These are phyloP conservation scores for Hyphopichia buzzinii DNA, from an alignment of 1,139 yeast species.

Conservation along the genomic window DNA sequence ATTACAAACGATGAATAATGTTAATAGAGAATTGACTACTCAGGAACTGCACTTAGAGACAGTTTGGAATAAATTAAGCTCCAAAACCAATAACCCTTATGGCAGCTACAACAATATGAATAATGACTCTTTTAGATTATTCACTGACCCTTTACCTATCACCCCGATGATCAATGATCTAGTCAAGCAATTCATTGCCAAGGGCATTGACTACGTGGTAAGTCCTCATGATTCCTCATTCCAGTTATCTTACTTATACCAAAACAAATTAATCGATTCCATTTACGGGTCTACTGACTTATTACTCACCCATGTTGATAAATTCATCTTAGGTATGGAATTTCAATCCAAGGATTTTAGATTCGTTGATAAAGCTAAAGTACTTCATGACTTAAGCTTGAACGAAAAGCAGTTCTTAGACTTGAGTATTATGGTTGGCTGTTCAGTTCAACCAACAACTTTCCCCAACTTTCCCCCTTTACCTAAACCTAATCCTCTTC, in stretches of 20 bases:
- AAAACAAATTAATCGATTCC: constrained; percentile 60
- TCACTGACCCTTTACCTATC: constrained; percentile 45
- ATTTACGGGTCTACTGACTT: constrained; percentile 85
- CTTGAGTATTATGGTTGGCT: constrained; percentile 74
- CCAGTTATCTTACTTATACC: constrained; percentile 72
- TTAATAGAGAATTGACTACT: constrained; percentile 41
- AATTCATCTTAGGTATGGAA: constrained; percentile 72
- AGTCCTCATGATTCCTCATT: constrained; percentile 85
- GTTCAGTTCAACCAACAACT: constrained; percentile 66
- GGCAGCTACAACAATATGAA: constrained; percentile 26
- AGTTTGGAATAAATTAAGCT: constrained; percentile 44
- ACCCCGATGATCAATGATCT: constrained; percentile 56
- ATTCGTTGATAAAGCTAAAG: constrained; percentile 58
- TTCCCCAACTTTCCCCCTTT: constrained; percentile 57
- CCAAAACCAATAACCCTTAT: constrained; percentile 22
- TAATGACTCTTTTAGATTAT: constrained; percentile 45
- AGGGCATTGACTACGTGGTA: constrained; percentile 63
- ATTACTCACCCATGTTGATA: constrained; percentile 62
- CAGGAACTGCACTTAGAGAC: constrained; percentile 46
- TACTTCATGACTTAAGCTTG: constrained; percentile 60
- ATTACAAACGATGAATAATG: constrained; percentile 25
- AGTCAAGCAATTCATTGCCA: constrained; percentile 54
- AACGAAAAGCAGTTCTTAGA: constrained; percentile 70
- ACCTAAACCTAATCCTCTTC: constrained; percentile 45
- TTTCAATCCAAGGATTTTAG: constrained; percentile 62